Percentiles rank a stretch among this genome's conserved stretches.
Evolutionary conservation across 345 rosid genomes (phyloP).

Genomic region (Pistacia integerrima): DNA sequence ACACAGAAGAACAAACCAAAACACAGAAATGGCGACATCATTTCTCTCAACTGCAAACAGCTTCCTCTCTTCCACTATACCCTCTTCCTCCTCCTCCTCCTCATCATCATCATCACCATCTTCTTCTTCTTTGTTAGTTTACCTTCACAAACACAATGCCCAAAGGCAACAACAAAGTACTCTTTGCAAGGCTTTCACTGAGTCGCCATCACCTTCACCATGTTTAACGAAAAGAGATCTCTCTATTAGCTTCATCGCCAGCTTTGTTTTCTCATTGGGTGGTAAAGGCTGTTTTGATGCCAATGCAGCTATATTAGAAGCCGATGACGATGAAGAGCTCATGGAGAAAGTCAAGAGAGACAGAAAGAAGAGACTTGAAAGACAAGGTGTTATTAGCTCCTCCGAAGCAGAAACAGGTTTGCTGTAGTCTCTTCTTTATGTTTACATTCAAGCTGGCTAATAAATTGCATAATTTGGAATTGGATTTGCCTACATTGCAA

Average conservation of each 20-base stretch:
- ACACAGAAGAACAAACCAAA: not conserved
- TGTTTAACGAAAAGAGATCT: constrained; percentile 52
- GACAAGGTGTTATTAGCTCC: constrained; percentile 72
- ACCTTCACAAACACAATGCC: constrained; percentile 27
- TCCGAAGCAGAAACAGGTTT: constrained; percentile 76
- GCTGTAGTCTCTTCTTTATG: not conserved
- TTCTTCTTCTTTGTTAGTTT: constrained; percentile 15
- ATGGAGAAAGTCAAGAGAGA: constrained; percentile 84
- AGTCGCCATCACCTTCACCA: constrained; percentile 29
- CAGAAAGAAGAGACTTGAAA: constrained; percentile 85
- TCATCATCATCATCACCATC: constrained; percentile 16
- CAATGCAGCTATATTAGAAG: constrained; percentile 84
- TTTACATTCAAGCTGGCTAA: not conserved
- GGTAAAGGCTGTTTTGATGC: constrained; percentile 36
- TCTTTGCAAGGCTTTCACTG: constrained; percentile 44
- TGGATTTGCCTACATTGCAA: not conserved
- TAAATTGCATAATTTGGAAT: not conserved
- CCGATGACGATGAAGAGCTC: constrained; percentile 90
- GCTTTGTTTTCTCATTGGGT: constrained; percentile 46
- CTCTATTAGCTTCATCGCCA: constrained; percentile 50
- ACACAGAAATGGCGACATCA: constrained; percentile 44
- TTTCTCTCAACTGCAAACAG: constrained; percentile 54
- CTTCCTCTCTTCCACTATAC: constrained; percentile 35
- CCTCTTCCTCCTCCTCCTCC: constrained; percentile 24
- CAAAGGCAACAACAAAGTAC: constrained; percentile 25